A percentile compares a stretch with the other conserved stretches of the same genome.
These are phyloP conservation scores for Candida sp. DNA, from an alignment of 1,139 yeast genomes.

Conservation along the genomic window DNA sequence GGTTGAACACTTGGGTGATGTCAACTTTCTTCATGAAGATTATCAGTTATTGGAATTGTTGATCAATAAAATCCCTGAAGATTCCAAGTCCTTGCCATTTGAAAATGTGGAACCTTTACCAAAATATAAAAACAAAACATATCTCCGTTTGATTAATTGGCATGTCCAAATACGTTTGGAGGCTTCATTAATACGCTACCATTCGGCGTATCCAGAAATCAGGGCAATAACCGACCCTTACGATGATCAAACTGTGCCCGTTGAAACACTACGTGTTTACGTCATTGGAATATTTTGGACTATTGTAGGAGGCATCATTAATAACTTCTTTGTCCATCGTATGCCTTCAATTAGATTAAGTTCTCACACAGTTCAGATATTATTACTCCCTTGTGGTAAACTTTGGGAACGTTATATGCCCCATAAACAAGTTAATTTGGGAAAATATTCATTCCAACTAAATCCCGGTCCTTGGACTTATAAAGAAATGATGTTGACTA, in stretches of 20 bases:
- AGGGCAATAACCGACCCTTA: constrained; percentile 43
- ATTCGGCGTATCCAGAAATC: constrained; percentile 47
- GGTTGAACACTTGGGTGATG: constrained; percentile 40
- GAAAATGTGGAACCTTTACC: constrained; percentile 5
- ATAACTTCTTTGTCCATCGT: constrained; percentile 43
- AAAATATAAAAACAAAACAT: constrained; percentile 21
- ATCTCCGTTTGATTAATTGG: constrained; percentile 32
- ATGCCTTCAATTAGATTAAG: constrained; percentile 37
- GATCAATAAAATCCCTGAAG: constrained; percentile 19
- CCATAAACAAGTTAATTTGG: constrained; percentile 17
- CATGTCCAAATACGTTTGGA: constrained; percentile 32
- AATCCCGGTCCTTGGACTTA: constrained; percentile 55
- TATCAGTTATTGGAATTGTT: constrained; percentile 31
- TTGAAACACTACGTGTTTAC: constrained; percentile 41
- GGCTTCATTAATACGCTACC: constrained; percentile 40
- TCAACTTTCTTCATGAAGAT: constrained; percentile 36
- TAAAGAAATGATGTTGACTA: constrained; percentile 63
- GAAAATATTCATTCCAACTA: constrained; percentile 22
- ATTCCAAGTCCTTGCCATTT: constrained; percentile 5
- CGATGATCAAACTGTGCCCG: constrained; percentile 37
- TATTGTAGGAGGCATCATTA: constrained; percentile 37
- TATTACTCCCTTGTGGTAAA: constrained; percentile 39
- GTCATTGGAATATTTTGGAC: constrained; percentile 42
- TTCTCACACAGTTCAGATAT: constrained; percentile 40
- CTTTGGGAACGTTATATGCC: constrained; percentile 37